phyloP scores from a whole-genome alignment of 2,329 filamentous ascomycete genomes.

The Aureobasidium sp. region DNA sequence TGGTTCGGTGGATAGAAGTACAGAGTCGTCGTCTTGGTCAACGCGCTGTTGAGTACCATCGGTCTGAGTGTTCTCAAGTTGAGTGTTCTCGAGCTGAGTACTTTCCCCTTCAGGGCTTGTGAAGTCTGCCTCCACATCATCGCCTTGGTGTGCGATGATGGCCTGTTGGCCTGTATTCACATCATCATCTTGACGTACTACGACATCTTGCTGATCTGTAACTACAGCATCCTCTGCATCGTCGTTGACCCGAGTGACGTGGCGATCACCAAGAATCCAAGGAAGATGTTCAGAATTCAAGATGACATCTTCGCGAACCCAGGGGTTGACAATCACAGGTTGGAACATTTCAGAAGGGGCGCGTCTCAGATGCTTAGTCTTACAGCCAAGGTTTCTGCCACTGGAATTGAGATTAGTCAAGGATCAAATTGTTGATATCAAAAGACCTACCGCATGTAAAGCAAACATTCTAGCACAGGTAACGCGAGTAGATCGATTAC shows the following conservation, averaged over 20 bases:
- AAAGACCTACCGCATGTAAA: background rate
- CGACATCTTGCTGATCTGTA: background rate
- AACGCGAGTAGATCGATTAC: background rate
- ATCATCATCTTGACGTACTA: too few species aligned
- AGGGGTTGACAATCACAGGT: background rate
- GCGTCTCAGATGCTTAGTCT: background rate
- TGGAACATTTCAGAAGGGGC: background rate
- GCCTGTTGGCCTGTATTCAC: too few species aligned
- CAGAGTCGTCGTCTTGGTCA: background rate
- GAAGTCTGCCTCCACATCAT: background rate
- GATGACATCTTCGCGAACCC: background rate
- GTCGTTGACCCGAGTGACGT: background rate
- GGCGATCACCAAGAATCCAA: background rate
- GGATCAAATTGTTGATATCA: too few species aligned
- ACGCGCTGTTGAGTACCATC: background rate
- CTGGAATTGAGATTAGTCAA: background rate
- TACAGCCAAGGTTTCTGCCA: background rate
- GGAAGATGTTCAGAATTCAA: background rate
- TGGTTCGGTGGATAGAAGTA: background rate
- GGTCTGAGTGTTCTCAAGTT: background rate
- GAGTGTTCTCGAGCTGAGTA: background rate
- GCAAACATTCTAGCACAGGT: background rate
- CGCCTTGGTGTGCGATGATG: background rate
- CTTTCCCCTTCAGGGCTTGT: background rate
- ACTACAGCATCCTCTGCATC: background rate